These are phyloP conservation scores for Botrytis deweyae DNA, from an alignment of 2,329 filamentous ascomycete genomes.

Conservation along the genomic window DNA sequence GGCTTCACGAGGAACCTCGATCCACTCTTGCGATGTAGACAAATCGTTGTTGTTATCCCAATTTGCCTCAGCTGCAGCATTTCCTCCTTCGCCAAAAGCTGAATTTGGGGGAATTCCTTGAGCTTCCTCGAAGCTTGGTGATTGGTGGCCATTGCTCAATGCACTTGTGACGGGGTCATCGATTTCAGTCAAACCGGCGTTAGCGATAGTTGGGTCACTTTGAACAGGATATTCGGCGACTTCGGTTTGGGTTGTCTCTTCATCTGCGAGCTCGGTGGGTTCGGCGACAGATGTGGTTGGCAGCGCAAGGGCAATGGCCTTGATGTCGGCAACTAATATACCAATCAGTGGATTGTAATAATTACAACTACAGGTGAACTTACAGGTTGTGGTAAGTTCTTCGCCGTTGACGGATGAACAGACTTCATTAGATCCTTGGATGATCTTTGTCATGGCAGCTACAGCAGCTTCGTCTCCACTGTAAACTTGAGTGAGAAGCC, in stretches of 20 bases:
- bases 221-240: conserved; percentile 42
- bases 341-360: conserved; percentile 18
- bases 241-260: conserved; percentile 38
- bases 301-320: conserved; percentile 56
- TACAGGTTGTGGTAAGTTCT: conserved; percentile 69
- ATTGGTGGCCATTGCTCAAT: conserved; percentile 47
- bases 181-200: conserved; percentile 68
- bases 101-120: conserved; percentile 50
- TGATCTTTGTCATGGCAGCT: conserved; percentile 72
- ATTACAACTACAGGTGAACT: conserved; percentile 37
- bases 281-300: conserved; percentile 42
- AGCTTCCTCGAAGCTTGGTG: conserved; percentile 38
- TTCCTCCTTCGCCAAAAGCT: conserved; percentile 52
- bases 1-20: conserved; percentile 69
- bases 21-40: conserved; percentile 41
- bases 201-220: conserved; percentile 65
- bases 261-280: conserved; percentile 37
- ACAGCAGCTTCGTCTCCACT: conserved; percentile 74
- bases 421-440: conserved; percentile 67
- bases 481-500: conserved; percentile 75
- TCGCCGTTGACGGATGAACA: conserved; percentile 65
- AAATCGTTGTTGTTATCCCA: conserved; percentile 54
- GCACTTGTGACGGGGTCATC: conserved; percentile 47
- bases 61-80: conserved; percentile 62
- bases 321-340: conserved; percentile 55